A percentile compares a stretch with the other conserved stretches of the same genome.
These are phyloP conservation scores for Lasiodiplodia sp. DNA, from an alignment of 2,329 filamentous ascomycete genomes.

Conservation along the genomic window DNA sequence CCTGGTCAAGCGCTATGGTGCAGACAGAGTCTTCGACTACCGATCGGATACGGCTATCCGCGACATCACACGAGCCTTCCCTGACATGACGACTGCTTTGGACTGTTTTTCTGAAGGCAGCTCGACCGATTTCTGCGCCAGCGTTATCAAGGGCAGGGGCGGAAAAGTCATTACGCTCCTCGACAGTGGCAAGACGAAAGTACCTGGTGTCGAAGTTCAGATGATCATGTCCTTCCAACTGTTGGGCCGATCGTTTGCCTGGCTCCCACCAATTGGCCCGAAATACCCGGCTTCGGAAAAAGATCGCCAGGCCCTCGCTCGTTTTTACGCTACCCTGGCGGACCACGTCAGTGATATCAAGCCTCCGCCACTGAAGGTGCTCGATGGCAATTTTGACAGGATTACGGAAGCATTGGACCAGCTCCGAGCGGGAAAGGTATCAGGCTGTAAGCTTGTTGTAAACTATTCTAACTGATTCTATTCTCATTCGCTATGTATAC, in stretches of 20 bases:
- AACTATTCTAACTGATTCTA: too few relatives aligned
- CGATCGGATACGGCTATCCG: conserved; percentile 1
- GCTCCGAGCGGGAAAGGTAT: conserved; percentile 36
- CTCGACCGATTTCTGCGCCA: conserved; percentile 6
- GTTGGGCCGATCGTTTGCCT: conserved; percentile 37
- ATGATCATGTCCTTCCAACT: conserved; percentile 38
- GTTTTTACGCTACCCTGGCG: conserved; percentile 36
- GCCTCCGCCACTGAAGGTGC: conserved; percentile 30
- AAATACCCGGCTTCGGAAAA: conserved; percentile 40
- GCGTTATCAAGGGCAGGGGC: conserved; percentile 33
- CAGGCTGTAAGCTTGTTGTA: conserved; percentile 35
- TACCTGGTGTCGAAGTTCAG: conserved; percentile 35
- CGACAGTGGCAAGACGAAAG: conserved; percentile 32
- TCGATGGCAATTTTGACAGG: conserved; percentile 33
- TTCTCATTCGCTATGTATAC: too few relatives aligned
- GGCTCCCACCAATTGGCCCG: conserved; percentile 39
- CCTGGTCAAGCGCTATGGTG: conserved; percentile 52
- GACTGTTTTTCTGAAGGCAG: neutral
- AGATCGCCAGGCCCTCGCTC: conserved; percentile 36
- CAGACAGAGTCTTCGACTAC: neutral
- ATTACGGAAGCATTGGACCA: conserved; percentile 33
- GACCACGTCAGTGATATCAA: conserved; percentile 31
- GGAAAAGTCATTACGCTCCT: conserved; percentile 43
- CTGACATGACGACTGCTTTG: neutral
- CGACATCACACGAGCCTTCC: conserved; percentile 27